phyloP scores from a whole-genome alignment of 805 yeast species.

The Suhomyces sp. region DNA sequence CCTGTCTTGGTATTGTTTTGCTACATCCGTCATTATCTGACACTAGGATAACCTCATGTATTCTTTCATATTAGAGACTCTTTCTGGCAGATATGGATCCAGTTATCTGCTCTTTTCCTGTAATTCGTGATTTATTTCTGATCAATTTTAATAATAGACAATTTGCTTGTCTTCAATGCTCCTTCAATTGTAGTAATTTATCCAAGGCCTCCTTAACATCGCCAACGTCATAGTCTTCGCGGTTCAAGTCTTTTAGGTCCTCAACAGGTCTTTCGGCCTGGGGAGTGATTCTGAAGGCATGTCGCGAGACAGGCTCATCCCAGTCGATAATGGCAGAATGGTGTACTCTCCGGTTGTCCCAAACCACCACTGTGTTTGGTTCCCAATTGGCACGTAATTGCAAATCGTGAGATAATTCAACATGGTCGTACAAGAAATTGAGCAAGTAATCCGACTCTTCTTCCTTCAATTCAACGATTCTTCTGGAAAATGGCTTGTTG shows the following conservation, averaged over 20 bases:
- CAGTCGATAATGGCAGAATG: slow-evolving; percentile 75
- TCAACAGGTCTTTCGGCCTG: slow-evolving; percentile 70
- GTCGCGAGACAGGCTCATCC: slow-evolving; percentile 66
- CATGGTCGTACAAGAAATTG: slow-evolving; percentile 53
- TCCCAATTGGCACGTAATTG: slow-evolving; percentile 73
- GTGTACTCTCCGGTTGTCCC: slow-evolving; percentile 75
- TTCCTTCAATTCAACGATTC: slow-evolving; percentile 68
- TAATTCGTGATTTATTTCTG: too few relatives aligned
- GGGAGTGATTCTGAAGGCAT: slow-evolving; percentile 71
- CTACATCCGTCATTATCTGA: too few relatives aligned
- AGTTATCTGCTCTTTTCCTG: too few relatives aligned
- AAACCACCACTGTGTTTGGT: slow-evolving; percentile 65
- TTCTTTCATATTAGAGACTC: too few relatives aligned
- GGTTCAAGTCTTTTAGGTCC: slow-evolving; percentile 38
- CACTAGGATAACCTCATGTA: too few relatives aligned
- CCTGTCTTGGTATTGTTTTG: too few relatives aligned
- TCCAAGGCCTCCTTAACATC: slow-evolving; percentile 30
- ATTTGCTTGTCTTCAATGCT: too few relatives aligned
- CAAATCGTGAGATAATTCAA: slow-evolving; percentile 55
- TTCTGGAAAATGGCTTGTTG: slow-evolving; percentile 61
- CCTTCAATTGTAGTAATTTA: slow-evolving; percentile 8
- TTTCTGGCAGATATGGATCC: too few relatives aligned
- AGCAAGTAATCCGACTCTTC: slow-evolving; percentile 68
- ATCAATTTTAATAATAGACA: too few relatives aligned
- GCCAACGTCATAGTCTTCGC: slow-evolving; percentile 33